A percentile compares a stretch with the other conserved stretches of the same genome.
Evolutionary conservation across 441 rosid species (phyloP).

Genomic region (Mallotus japonicus): DNA sequence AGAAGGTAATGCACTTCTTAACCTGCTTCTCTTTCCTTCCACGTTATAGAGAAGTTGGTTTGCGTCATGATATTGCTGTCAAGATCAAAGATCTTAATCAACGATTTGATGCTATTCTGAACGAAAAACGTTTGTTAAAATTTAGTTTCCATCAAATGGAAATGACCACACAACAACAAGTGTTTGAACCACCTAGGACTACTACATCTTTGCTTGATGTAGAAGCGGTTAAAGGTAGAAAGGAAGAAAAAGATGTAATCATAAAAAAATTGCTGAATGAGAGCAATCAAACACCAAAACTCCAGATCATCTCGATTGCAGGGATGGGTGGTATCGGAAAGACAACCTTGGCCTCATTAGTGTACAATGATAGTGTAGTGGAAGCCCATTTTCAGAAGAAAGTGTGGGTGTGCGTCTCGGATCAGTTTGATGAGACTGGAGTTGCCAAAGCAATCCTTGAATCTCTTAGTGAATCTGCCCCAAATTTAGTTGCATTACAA

Average conservation of each 20-base stretch:
- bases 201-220: not conserved
- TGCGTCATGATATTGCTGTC: too few species aligned
- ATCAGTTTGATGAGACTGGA: not conserved
- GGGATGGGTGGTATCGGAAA: not conserved
- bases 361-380: not conserved
- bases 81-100: too few species aligned
- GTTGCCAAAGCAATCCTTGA: constrained; percentile 8
- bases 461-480: accelerated
- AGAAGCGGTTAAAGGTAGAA: not conserved
- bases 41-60: too few species aligned
- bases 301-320: not conserved
- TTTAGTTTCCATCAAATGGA: too few species aligned
- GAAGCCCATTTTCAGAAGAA: not conserved
- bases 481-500: not conserved
- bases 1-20: too few species aligned
- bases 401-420: constrained; percentile 13
- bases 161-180: too few species aligned
- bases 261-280: not conserved
- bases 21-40: too few species aligned
- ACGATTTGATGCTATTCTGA: too few species aligned
- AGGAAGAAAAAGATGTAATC: not conserved
- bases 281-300: not conserved
- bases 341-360: constrained; percentile 10
- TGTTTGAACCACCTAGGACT: not conserved
- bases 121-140: too few species aligned